Conservation (phyloP, 2,329 filamentous ascomycete genomes). For the Talaromyces rugulosus region DNA sequence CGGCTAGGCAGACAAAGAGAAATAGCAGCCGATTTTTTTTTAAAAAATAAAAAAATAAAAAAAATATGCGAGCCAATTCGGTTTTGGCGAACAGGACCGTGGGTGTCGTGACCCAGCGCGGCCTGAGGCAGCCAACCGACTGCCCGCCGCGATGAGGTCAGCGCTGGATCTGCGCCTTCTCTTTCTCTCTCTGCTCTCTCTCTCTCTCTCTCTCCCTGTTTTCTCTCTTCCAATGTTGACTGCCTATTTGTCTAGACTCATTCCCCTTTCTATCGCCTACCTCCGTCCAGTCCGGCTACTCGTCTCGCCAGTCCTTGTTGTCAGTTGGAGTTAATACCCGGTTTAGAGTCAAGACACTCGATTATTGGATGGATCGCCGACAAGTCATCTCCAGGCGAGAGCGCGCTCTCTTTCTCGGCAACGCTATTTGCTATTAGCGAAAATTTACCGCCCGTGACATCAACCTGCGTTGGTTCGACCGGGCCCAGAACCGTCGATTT, state of each 20-base stretch:
- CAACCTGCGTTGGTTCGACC: conserved; percentile 8
- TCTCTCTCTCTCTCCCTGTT: neutral
- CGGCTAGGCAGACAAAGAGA: neutral
- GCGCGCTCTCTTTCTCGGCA: too few species aligned
- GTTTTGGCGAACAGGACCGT: neutral
- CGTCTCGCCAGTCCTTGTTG: too few species aligned
- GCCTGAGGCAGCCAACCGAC: neutral
- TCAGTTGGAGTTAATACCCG: too few species aligned
- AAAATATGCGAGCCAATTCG: neutral
- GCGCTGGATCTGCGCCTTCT: neutral
- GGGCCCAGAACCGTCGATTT: conserved; percentile 10
- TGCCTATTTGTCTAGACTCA: too few species aligned
- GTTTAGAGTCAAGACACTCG: too few species aligned
- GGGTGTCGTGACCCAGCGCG: neutral
- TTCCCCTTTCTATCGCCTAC: too few species aligned
- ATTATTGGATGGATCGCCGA: too few species aligned
- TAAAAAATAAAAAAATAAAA: neutral
- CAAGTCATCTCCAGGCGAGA: too few species aligned
- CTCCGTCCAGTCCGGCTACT: too few species aligned
- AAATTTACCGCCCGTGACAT: conserved; percentile 7
- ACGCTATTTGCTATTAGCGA: neutral
- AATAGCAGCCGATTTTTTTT: neutral
- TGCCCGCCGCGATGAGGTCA: neutral
- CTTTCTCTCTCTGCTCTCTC: neutral
- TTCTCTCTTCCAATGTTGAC: neutral